Evolutionary conservation across 352 stramenopile genomes (phyloP), one percentile per base, ranked within the genome.

Genomic region (Phytopythium vexans): DNA sequence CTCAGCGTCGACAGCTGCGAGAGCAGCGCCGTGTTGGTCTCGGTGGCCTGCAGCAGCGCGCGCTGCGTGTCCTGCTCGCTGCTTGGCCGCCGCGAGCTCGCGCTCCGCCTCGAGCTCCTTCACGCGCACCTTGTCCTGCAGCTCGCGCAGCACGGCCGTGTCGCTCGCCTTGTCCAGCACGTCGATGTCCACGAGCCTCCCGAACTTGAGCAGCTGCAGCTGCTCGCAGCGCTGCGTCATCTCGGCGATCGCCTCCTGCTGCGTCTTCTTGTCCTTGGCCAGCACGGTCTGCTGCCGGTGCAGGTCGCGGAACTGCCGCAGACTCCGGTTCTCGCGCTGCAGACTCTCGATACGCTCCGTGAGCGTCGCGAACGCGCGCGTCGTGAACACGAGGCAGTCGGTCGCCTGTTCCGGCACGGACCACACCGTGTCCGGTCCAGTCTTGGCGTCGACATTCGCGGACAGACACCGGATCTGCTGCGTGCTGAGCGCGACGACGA

Each of bases 251-350:
- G 68, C 66, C 31, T 88, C 72, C 46, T 91, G 68, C 56, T 93
- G 81, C 42, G 76, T 54, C 3, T 66, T 82, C 54, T 94, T 95
- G 16, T 97, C 86, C 9, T 75, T 81, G n/a, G 74, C 58, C 6
- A 97, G 71, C 49, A 88, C 54, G 16, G 60, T 88, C 62, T 96
- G 85, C 61, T 96, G 86, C 41, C 86, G 91, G 59, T 97, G 86
- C 32, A 97, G 68, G 45, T 92, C 81, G n/a, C 74, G 77, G 52
- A 97, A 97, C 56, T 96, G 75, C 5, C 90, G 92, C 15, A 95
- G 71, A 15, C 78, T 77, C 34, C 80, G 73, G 68, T 96, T 96
- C 65, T 97, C 88, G 9, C 70, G 51, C 42, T 96, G 69, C 11
- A 97, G 72, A 4, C 75, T 83, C 41, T 82, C 74, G 55, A 97